Conservation (phyloP, 306 rosid genomes). For the Leucaena leucocephala region DNA sequence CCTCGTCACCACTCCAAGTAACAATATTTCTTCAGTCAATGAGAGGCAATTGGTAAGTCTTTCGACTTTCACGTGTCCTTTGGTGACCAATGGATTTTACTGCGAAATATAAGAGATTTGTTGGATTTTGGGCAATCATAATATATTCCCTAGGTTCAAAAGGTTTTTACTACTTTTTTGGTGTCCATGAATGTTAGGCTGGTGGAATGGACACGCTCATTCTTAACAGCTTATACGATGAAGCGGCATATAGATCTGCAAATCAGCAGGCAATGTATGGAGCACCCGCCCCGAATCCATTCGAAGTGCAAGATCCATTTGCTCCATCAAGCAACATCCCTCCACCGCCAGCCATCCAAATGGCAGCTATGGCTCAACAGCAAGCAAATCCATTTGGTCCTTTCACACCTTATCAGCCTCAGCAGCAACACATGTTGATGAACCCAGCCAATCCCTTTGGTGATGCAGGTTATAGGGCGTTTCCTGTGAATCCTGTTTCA, state of each 20-base stretch:
- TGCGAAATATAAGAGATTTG: not conserved
- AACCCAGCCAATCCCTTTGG: constrained; percentile 85
- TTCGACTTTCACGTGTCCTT: constrained; percentile 8
- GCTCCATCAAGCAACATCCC: constrained; percentile 64
- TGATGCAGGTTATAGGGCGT: constrained; percentile 79
- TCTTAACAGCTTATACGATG: constrained; percentile 84
- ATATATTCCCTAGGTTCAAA: constrained; percentile 24
- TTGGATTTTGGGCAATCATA: not conserved
- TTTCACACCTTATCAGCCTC: constrained; percentile 62
- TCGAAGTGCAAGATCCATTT: constrained; percentile 91
- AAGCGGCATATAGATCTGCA: constrained; percentile 82
- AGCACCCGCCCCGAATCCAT: constrained; percentile 90
- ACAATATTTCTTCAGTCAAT: constrained; percentile 68
- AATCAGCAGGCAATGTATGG: constrained; percentile 86
- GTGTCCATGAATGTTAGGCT: constrained; percentile 56
- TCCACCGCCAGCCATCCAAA: constrained; percentile 72
- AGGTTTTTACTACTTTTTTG: constrained; percentile 14
- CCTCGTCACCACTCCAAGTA: constrained; percentile 88
- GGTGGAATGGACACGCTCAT: constrained; percentile 98
- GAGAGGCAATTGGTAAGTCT: constrained; percentile 92
- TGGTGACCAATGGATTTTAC: not conserved
- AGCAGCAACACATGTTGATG: constrained; percentile 74
- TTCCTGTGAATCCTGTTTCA: constrained; percentile 54
- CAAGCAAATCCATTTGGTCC: constrained; percentile 93
- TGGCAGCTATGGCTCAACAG: constrained; percentile 69